Base-by-base conservation (phyloP, 2,329 filamentous ascomycete species). In the Fonsecaea nubica region DNA sequence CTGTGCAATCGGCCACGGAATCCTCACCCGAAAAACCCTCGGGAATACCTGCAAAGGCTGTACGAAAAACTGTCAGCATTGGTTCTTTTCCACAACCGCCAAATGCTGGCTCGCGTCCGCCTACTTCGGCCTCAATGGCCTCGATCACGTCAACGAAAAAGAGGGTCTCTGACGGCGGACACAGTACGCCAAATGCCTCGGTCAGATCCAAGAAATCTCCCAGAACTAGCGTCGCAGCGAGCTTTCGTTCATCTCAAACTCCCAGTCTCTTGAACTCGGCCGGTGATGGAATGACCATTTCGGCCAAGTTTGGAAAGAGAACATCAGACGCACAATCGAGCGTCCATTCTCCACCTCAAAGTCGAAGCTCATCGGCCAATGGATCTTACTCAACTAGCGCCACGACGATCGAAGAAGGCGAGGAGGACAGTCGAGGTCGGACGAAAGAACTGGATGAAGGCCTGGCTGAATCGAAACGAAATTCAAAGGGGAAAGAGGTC, bases 11-110 rank as follows among this genome's bases (percentile, higher is more conserved):
- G 9, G 83, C 85, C 4, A 83, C 86, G 15, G 81, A 86, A 18
- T 86, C 85, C 66, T 82, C 85, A 1, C 78, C 83, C 5, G 60
- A 62, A 38, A 62, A 56, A 13, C 25, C 76, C 45, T 81, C 80
- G 12, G 73, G 74, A 21, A 65, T 71, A n/a, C 74, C 77, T 36
- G 82, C 86, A 4, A 93, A 89, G 77, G 87, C 89, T 1, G 79
- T 97, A 63, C 88, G 93, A 69, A 96, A 96, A 79, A 91, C 91
- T 0, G 90, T 96, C 74, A 97, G 93, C 83, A 96, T 97, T 75
- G 94, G 93, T 76, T 90, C 92, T 0, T 97, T 98, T 75, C 94
- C 94, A 35, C 91, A 96, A 71, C 94, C 94, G 13, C 94, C 94
- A 13, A 89, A 89, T 72, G 87, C 88, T 56, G 71, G 80, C 83